A percentile compares a stretch with the other conserved stretches of the same genome.
Evolutionary conservation across 768 basidiomycete genomes (phyloP).

Genomic region (Trametes cinnabarina): DNA sequence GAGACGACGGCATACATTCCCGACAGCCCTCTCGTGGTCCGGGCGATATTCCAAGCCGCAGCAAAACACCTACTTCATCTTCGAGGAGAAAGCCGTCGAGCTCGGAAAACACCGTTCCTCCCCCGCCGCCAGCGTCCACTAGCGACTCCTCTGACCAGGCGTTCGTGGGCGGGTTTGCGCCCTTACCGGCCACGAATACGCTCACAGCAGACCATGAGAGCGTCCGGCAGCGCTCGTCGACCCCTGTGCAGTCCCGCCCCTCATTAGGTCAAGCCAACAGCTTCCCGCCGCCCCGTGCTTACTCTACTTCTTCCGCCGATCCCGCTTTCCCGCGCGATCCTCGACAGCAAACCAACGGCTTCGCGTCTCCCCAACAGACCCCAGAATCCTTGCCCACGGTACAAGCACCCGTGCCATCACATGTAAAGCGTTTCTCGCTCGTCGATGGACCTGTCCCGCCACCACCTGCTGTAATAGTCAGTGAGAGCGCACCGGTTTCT

Average conservation of each 20-base stretch:
- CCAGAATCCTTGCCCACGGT: conserved; percentile 5
- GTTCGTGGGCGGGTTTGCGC: conserved; percentile 54
- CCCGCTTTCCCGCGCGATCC: conserved; percentile 14
- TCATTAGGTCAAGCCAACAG: conserved; percentile 6
- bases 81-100: conserved; percentile 26
- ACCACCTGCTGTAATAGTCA: conserved; percentile 52
- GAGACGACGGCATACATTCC: conserved; percentile 37
- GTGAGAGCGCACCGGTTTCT: conserved; percentile 38
- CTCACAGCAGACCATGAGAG: conserved; percentile 10
- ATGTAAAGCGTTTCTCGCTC: conserved; percentile 76
- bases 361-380: conserved; percentile 1
- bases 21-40: conserved; percentile 20
- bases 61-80: conserved; percentile 38
- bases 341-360: conserved; percentile 14
- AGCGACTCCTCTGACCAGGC: conserved; percentile 31
- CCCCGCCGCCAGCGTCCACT: background rate
- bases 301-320: conserved; percentile 16
- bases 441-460: conserved; percentile 64
- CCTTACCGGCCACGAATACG: conserved; percentile 11
- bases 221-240: conserved; percentile 19
- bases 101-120: conserved; percentile 7
- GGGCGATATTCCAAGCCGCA: conserved; percentile 37
- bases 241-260: conserved; percentile 18
- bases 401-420: conserved; percentile 44
- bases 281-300: conserved; percentile 13